These are phyloP conservation scores for Diaporthe vexans DNA, from an alignment of 2,329 filamentous ascomycete genomes.

Conservation along the genomic window DNA sequence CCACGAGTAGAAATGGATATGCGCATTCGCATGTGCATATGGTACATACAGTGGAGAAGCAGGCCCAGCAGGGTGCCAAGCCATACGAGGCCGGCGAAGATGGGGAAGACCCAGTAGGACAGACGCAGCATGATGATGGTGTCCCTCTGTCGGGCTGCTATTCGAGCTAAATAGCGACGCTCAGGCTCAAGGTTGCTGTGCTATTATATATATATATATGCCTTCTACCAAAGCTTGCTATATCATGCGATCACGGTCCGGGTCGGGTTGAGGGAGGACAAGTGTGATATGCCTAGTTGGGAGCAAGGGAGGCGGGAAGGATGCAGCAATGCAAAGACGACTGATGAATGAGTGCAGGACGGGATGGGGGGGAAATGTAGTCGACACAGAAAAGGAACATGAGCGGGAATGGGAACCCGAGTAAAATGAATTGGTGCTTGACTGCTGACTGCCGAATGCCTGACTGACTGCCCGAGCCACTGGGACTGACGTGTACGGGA, in stretches of 20 bases:
- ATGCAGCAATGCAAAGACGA: slow-evolving; percentile 6
- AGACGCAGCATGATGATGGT: slow-evolving; percentile 44
- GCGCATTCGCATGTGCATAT: too few relatives aligned
- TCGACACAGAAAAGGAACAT: too few relatives aligned
- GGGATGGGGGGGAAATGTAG: not conserved
- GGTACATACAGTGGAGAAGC: slow-evolving; percentile 72
- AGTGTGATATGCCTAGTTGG: not conserved
- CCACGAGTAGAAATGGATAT: too few relatives aligned
- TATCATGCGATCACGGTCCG: not conserved
- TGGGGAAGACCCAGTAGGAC: slow-evolving; percentile 67
- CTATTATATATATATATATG: too few relatives aligned
- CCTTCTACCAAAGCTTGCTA: not conserved
- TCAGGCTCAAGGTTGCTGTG: not conserved
- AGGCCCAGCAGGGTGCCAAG: slow-evolving; percentile 77
- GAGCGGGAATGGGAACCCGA: not conserved
- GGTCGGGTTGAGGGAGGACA: not conserved
- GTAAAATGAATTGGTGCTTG: not conserved
- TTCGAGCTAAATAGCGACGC: not conserved
- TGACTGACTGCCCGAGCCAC: slow-evolving; percentile 24
- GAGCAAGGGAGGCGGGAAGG: slow-evolving; percentile 1
- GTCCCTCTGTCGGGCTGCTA: not conserved
- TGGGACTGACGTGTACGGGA: slow-evolving; percentile 23
- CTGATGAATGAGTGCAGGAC: not conserved
- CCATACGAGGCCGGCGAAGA: slow-evolving; percentile 77
- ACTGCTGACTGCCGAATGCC: not conserved